phyloP scores from a whole-genome alignment of 192 early-diverging fungal genomes.

The Coemansia sp. region DNA sequence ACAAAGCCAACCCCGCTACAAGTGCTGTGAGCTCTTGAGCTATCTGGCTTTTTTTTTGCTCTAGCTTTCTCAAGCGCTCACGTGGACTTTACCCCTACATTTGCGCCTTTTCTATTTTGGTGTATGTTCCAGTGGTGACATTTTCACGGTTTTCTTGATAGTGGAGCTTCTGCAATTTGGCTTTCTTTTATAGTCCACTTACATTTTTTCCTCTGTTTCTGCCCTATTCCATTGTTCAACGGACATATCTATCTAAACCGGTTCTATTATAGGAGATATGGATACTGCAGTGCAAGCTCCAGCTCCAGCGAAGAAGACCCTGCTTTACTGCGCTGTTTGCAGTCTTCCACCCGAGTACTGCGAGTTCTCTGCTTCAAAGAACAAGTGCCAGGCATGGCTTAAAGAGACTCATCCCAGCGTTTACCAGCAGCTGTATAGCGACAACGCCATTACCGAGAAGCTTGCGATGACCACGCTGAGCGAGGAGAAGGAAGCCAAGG shows the following conservation, averaged over 20 bases:
- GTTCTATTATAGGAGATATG: background rate
- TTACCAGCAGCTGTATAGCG: constrained; percentile 61
- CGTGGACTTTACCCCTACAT: background rate
- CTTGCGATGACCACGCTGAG: constrained; percentile 42
- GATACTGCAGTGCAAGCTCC: background rate
- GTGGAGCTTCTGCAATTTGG: background rate
- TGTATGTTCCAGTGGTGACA: background rate
- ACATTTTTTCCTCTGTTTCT: no score
- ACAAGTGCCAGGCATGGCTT: constrained; percentile 83
- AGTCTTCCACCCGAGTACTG: constrained; percentile 71
- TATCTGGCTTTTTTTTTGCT: background rate
- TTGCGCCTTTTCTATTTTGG: background rate
- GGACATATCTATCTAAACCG: no score
- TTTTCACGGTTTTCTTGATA: background rate
- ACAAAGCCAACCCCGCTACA: background rate
- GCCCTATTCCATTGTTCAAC: no score
- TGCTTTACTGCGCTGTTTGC: constrained; percentile 48
- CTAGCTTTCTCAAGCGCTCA: background rate
- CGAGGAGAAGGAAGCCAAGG: constrained; percentile 46
- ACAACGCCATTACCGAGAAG: constrained; percentile 40
- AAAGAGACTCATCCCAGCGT: constrained; percentile 59
- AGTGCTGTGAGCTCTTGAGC: background rate
- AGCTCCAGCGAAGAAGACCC: constrained; percentile 8
- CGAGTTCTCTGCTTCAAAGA: constrained; percentile 79
- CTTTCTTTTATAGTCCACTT: background rate